These are phyloP conservation scores for Suillus variegatus DNA, from an alignment of 768 basidiomycete species.

Conservation along the genomic window DNA sequence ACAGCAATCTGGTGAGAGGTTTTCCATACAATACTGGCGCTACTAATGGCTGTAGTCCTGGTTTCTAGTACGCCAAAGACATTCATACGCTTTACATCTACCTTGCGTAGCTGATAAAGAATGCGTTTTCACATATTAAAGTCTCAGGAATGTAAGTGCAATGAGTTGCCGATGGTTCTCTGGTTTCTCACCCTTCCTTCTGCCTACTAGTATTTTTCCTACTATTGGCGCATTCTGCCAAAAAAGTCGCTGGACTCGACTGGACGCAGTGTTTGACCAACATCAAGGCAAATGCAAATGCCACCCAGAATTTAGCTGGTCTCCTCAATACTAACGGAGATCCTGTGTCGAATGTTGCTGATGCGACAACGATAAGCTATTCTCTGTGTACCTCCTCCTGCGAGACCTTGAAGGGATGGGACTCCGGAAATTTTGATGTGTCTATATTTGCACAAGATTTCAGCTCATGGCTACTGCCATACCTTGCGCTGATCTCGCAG, in stretches of 20 bases:
- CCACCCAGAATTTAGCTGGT: neutral
- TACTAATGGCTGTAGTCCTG: neutral
- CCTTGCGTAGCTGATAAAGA: neutral
- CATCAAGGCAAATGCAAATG: slow-evolving; percentile 12
- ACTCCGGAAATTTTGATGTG: slow-evolving; percentile 15
- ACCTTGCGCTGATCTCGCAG: slow-evolving; percentile 48
- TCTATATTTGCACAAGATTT: slow-evolving; percentile 35
- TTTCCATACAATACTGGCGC: neutral
- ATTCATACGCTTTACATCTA: neutral
- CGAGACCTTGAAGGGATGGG: slow-evolving; percentile 2
- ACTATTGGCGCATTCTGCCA: neutral
- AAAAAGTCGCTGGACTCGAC: slow-evolving; percentile 3
- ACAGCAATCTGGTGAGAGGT: neutral
- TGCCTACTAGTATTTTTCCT: neutral
- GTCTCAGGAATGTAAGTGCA: neutral
- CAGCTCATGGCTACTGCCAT: slow-evolving; percentile 48
- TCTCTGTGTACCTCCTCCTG: slow-evolving; percentile 12
- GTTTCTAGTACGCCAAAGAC: neutral
- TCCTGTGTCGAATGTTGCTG: slow-evolving; percentile 6
- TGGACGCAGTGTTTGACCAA: slow-evolving; percentile 17
- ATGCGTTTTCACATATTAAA: neutral
- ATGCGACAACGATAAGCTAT: slow-evolving; percentile 14
- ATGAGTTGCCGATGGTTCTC: neutral
- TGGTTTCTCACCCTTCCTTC: neutral
- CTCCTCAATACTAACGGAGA: slow-evolving; percentile 10